A percentile compares a stretch with the other conserved stretches of the same genome.
Conservation (phyloP, 2,329 filamentous ascomycete species). For the Fusarium subtropicale region DNA sequence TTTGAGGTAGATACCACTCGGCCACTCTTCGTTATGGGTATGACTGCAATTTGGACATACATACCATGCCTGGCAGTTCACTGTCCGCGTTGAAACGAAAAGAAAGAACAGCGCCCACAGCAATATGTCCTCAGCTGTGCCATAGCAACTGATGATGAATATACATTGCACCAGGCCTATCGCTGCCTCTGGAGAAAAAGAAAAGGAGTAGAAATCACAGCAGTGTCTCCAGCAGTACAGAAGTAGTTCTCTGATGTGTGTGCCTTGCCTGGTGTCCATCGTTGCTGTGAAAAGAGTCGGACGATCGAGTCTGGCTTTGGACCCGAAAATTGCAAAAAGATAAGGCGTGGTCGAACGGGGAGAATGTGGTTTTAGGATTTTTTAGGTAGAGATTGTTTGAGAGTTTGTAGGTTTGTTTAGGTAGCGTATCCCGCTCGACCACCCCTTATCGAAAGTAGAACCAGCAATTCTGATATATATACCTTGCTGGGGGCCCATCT, state of each 20-base stretch:
- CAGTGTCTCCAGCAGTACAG: not conserved
- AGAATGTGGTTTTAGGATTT: not conserved
- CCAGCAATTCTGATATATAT: not conserved
- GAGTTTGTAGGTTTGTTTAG: not conserved
- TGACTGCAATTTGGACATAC: not conserved
- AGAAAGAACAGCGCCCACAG: not conserved
- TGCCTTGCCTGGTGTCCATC: not conserved
- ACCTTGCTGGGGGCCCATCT: not conserved
- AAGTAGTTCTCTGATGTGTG: not conserved
- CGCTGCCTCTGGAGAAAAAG: not conserved
- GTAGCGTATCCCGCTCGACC: not conserved
- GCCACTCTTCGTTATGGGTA: conserved; percentile 21
- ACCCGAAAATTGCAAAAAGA: conserved; percentile 1
- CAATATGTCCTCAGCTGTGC: not conserved
- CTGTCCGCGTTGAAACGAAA: not conserved
- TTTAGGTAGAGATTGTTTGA: not conserved
- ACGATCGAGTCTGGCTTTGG: not conserved
- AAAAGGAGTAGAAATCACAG: not conserved
- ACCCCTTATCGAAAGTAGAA: not conserved
- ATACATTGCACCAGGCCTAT: not conserved
- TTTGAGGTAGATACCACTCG: conserved; percentile 19
- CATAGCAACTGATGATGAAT: not conserved
- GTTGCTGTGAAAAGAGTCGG: not conserved
- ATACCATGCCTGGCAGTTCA: not conserved
- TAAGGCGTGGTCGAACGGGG: not conserved